phyloP scores from a whole-genome alignment of 176 grass and related monocot species.

The Oropetium thomaeum region DNA sequence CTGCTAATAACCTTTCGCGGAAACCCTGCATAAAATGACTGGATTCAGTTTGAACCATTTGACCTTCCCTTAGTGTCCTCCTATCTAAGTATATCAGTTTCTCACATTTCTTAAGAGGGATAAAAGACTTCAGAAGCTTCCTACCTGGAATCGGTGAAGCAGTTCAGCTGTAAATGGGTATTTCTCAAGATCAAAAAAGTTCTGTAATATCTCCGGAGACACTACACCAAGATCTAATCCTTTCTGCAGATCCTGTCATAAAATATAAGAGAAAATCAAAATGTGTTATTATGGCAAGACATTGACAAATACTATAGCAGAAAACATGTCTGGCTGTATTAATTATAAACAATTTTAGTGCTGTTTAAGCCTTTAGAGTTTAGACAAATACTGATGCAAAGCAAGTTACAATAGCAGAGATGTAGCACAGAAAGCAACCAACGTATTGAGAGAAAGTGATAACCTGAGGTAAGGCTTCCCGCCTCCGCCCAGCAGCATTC shows the following conservation, averaged over 20 bases:
- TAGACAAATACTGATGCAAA: background rate
- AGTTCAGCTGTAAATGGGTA: conserved; percentile 84
- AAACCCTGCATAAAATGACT: conserved; percentile 67
- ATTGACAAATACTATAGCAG: background rate
- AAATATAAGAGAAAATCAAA: conserved; percentile 17
- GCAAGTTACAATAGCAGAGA: background rate
- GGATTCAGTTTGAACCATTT: background rate
- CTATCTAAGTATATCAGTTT: background rate
- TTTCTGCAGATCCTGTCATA: conserved; percentile 79
- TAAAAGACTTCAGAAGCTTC: conserved; percentile 17
- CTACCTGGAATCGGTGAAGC: conserved; percentile 92
- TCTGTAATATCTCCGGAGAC: conserved; percentile 93
- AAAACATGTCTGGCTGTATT: background rate
- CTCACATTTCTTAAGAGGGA: background rate
- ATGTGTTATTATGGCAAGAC: conserved; percentile 3
- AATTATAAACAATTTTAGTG: background rate
- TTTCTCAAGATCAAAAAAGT: conserved; percentile 98
- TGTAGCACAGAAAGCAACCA: background rate
- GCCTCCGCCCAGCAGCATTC: conserved; percentile 88
- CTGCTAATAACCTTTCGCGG: conserved; percentile 89
- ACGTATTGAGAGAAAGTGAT: conserved; percentile 7
- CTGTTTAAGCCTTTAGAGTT: background rate
- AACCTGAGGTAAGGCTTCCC: conserved; percentile 95
- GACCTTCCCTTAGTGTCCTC: background rate
- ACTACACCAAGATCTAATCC: conserved; percentile 95